phyloP scores from a whole-genome alignment of 305 asterid species.

The Stenogyne calaminthoides region DNA sequence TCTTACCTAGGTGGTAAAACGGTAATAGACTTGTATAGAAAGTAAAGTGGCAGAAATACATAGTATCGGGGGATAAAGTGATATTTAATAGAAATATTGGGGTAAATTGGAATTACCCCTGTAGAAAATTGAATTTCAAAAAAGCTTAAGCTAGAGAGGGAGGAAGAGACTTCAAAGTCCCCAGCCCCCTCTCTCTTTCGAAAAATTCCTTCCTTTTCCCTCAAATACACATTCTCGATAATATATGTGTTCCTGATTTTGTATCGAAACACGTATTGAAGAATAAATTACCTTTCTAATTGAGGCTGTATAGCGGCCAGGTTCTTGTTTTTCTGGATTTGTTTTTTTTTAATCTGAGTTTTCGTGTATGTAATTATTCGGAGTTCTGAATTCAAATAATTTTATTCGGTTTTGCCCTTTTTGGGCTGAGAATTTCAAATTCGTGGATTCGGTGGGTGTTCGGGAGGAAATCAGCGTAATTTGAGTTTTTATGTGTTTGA shows the following conservation, averaged over 20 bases:
- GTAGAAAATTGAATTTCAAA: slow-evolving; percentile 75
- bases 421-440: slow-evolving; percentile 29
- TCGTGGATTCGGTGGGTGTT: slow-evolving; percentile 21
- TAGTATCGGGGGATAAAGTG: not conserved
- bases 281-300: slow-evolving; percentile 40
- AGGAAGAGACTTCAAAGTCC: slow-evolving; percentile 53
- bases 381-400: slow-evolving; percentile 17
- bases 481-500: slow-evolving; percentile 22
- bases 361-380: slow-evolving; percentile 26
- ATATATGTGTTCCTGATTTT: slow-evolving; percentile 20
- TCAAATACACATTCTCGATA: slow-evolving; percentile 16
- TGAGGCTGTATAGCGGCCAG: slow-evolving; percentile 29
- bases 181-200: slow-evolving; percentile 35
- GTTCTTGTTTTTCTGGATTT: slow-evolving; percentile 27
- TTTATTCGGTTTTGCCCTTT: slow-evolving; percentile 8
- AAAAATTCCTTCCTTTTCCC: slow-evolving; percentile 31
- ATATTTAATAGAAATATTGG: slow-evolving; percentile 7
- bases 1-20: too few relatives aligned
- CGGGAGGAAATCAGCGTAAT: slow-evolving; percentile 30
- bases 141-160: slow-evolving; percentile 75
- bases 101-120: slow-evolving; percentile 5
- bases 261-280: slow-evolving; percentile 6
- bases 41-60: not conserved
- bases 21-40: too few relatives aligned
- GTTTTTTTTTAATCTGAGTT: slow-evolving; percentile 52